Percentiles rank a stretch among this genome's conserved stretches.
Conservation (phyloP, 2,329 filamentous ascomycete genomes). For the Trichoderma citrinoviride region DNA sequence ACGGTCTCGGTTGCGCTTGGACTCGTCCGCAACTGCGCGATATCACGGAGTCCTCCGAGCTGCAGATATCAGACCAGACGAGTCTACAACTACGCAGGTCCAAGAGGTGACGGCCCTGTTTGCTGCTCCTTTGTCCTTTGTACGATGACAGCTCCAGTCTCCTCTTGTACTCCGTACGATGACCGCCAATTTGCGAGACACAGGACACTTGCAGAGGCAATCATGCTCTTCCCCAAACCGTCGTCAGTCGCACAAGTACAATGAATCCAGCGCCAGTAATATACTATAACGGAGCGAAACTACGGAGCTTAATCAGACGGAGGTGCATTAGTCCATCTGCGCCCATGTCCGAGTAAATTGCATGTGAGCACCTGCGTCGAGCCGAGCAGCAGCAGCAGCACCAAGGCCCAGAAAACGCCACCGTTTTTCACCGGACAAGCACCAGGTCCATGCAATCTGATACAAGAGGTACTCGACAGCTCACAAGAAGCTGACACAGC, state of each 20-base stretch:
- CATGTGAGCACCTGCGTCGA: conserved; percentile 10
- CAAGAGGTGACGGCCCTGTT: background rate
- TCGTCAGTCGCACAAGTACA: background rate
- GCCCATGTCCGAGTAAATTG: background rate
- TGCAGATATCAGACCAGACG: background rate
- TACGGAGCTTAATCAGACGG: background rate
- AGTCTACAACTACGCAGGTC: background rate
- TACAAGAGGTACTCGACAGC: no score
- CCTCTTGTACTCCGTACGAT: no score
- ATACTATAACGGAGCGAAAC: background rate
- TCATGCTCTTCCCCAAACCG: background rate
- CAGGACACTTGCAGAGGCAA: background rate
- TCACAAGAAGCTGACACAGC: background rate
- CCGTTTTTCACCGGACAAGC: background rate
- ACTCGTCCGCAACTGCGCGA: background rate
- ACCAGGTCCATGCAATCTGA: background rate
- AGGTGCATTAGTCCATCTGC: conserved; percentile 13
- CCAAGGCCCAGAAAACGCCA: background rate
- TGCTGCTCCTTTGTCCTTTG: background rate
- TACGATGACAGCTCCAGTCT: no score
- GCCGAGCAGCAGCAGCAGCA: conserved; percentile 1
- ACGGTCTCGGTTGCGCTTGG: conserved; percentile 1
- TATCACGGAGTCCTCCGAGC: conserved; percentile 10
- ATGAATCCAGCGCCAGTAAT: background rate
- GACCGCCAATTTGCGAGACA: no score